A percentile compares a stretch with the other conserved stretches of the same genome.
These are phyloP conservation scores for Pseudonitzschia delicatissima DNA, from an alignment of 108 stramenopile genomes.

Conservation along the genomic window DNA sequence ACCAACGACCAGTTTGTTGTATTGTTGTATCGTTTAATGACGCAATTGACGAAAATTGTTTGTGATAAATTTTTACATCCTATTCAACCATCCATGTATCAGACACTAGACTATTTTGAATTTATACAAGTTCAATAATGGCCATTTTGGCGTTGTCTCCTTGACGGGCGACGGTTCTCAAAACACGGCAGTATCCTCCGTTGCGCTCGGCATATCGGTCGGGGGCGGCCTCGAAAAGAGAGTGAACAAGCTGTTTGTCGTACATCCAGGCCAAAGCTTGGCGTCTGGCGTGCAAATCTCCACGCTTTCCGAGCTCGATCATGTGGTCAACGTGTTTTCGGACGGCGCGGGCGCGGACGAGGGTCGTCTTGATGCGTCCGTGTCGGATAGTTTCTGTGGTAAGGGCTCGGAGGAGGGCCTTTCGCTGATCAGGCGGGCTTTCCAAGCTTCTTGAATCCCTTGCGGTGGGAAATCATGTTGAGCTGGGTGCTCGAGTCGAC, in stretches of 20 bases:
- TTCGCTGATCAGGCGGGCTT: conserved; percentile 95
- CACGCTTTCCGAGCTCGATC: conserved; percentile 92
- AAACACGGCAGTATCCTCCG: conserved; percentile 93
- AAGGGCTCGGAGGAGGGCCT: conserved; percentile 92
- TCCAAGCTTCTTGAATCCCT: conserved; percentile 80
- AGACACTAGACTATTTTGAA: too few species aligned
- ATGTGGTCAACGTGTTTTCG: conserved; percentile 97
- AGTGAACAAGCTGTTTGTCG: conserved; percentile 95
- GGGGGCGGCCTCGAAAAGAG: conserved; percentile 92
- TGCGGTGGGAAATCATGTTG: conserved; percentile 78
- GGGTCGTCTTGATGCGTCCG: conserved; percentile 96
- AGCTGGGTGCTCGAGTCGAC: conserved; percentile 18
- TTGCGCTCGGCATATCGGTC: conserved; percentile 87
- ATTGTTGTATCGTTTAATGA: too few species aligned
- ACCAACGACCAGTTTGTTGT: too few species aligned
- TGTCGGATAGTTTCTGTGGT: conserved; percentile 97
- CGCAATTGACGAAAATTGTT: not conserved
- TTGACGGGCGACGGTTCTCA: conserved; percentile 90
- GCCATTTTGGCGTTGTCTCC: conserved; percentile 98
- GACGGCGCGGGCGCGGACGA: conserved; percentile 88
- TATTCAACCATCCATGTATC: not conserved
- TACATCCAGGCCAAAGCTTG: conserved; percentile 94
- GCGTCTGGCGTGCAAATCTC: conserved; percentile 91
- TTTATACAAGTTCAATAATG: conserved; percentile 93
- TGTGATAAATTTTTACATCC: not conserved